Conservation (phyloP, 2,329 filamentous ascomycete genomes). For the Mariannaea elegans region DNA sequence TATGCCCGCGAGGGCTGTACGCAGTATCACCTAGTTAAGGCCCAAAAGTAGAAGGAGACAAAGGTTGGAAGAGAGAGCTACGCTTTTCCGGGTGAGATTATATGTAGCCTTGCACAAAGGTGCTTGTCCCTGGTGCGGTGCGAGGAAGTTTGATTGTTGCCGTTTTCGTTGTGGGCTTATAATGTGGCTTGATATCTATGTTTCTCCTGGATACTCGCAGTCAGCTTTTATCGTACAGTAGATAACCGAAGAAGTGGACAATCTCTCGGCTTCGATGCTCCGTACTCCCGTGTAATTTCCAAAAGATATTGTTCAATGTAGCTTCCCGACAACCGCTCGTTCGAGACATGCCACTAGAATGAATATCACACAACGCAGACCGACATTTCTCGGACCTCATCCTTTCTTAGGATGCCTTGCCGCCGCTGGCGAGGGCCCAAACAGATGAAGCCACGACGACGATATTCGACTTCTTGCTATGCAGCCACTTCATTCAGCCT, state of each 20-base stretch:
- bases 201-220: too few species aligned
- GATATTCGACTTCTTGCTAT: neutral
- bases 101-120: constrained; percentile 22
- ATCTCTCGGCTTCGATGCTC: neutral
- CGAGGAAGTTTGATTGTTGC: neutral
- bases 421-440: neutral
- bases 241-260: neutral
- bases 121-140: constrained; percentile 1
- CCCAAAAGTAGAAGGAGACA: constrained; percentile 13
- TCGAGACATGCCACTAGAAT: constrained; percentile 8
- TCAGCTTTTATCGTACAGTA: neutral
- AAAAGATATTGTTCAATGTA: constrained; percentile 8
- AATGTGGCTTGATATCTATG: too few species aligned
- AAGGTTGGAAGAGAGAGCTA: neutral
- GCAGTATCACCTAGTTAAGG: constrained; percentile 16
- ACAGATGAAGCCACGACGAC: neutral
- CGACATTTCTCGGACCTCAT: constrained; percentile 20
- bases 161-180: neutral
- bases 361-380: constrained; percentile 16
- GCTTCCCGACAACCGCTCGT: constrained; percentile 24
- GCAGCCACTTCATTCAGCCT: too few species aligned
- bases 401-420: neutral
- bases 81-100: constrained; percentile 9
- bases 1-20: too few species aligned
- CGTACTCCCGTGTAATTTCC: neutral